phyloP scores from a whole-genome alignment of 1,284 basidiomycete species.

The Peniophora sp. region DNA sequence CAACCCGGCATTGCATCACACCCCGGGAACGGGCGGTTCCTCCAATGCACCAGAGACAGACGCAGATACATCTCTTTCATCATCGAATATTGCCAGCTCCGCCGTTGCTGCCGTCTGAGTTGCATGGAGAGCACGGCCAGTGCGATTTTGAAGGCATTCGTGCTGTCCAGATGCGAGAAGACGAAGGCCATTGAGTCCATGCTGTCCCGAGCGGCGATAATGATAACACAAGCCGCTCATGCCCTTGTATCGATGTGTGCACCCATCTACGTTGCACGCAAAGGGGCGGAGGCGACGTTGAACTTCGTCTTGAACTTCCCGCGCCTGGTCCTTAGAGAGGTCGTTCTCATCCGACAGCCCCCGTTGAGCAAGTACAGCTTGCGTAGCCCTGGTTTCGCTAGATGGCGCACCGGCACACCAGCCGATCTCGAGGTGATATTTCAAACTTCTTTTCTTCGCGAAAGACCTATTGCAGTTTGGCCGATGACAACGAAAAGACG shows the following conservation, averaged over 20 bases:
- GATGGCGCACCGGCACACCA: slow-evolving; percentile 88
- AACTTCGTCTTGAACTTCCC: slow-evolving; percentile 74
- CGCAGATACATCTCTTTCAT: no score
- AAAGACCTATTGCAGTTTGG: slow-evolving; percentile 98
- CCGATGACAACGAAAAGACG: slow-evolving; percentile 95
- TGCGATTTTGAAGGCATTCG: slow-evolving; percentile 36
- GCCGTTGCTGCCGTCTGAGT: slow-evolving; percentile 14
- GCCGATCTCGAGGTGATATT: slow-evolving; percentile 94
- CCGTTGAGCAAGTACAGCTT: slow-evolving; percentile 58
- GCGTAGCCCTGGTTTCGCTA: slow-evolving; percentile 68
- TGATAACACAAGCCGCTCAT: slow-evolving; percentile 96
- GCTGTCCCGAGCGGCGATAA: slow-evolving; percentile 94
- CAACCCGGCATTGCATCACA: no score
- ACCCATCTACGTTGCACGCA: slow-evolving; percentile 86
- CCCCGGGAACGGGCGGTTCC: no score
- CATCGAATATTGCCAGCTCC: slow-evolving; percentile 9
- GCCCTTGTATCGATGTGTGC: slow-evolving; percentile 93
- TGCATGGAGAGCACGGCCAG: slow-evolving; percentile 7
- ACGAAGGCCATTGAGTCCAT: slow-evolving; percentile 80
- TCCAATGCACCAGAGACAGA: no score
- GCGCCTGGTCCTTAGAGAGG: slow-evolving; percentile 59
- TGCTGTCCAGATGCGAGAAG: slow-evolving; percentile 83
- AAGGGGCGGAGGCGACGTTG: slow-evolving; percentile 77
- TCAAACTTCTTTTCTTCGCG: slow-evolving; percentile 94
- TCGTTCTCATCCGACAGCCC: slow-evolving; percentile 24